Conservation (phyloP, 805 yeast genomes). For the Zygosaccharomyces bisporus region DNA sequence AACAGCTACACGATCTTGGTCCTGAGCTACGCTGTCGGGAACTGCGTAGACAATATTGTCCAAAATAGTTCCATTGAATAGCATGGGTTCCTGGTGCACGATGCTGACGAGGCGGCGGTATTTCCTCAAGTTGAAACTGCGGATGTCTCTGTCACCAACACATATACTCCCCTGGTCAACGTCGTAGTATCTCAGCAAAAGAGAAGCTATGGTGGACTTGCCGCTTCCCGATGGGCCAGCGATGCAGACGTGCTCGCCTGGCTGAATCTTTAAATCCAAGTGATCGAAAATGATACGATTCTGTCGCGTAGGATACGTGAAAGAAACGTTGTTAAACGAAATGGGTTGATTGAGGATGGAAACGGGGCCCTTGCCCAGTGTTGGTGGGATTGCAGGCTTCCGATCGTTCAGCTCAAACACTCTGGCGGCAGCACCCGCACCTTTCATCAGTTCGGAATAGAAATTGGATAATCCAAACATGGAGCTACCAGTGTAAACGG, state of each 20-base stretch:
- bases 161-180: conserved; percentile 60
- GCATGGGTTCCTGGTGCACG: conserved; percentile 88
- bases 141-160: conserved; percentile 62
- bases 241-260: conserved; percentile 87
- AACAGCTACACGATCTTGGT: conserved; percentile 53
- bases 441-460: conserved; percentile 93
- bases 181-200: conserved; percentile 80
- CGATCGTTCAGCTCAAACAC: conserved; percentile 82
- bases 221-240: conserved; percentile 99
- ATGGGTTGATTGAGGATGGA: conserved; percentile 40
- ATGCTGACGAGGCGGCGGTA: conserved; percentile 77
- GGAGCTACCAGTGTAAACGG: conserved; percentile 90
- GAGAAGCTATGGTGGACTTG: conserved; percentile 80
- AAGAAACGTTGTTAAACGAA: conserved; percentile 57
- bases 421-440: conserved; percentile 92
- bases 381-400: conserved; percentile 65
- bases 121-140: conserved; percentile 63
- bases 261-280: conserved; percentile 55
- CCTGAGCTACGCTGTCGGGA: conserved; percentile 45
- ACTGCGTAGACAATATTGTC: conserved; percentile 81
- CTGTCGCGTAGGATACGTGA: conserved; percentile 82
- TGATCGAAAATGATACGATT: conserved; percentile 61
- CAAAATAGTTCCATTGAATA: conserved; percentile 79
- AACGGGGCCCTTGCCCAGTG: conserved; percentile 48
- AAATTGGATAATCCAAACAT: conserved; percentile 87